Conservation (phyloP, 768 basidiomycete genomes). For the Suillus occidentalis region DNA sequence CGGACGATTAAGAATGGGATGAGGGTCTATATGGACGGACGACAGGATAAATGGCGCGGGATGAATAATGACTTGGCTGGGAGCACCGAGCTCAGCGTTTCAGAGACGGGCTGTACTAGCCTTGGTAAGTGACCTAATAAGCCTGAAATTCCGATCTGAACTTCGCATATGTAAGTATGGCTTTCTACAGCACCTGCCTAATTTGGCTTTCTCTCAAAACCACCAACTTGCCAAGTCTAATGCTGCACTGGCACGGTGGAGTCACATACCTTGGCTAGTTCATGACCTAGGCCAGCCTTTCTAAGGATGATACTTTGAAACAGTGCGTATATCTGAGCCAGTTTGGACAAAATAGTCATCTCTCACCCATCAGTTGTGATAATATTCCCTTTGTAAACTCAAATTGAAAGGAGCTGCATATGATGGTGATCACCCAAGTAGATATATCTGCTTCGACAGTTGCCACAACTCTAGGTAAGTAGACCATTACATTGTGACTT, state of each 20-base stretch:
- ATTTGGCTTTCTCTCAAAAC: slow-evolving; percentile 1
- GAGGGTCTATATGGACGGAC: background rate
- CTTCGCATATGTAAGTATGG: background rate
- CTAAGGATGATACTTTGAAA: background rate
- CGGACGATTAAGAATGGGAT: background rate
- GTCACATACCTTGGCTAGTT: background rate
- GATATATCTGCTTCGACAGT: background rate
- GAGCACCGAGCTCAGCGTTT: background rate
- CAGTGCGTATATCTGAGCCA: background rate
- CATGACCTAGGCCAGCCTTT: background rate
- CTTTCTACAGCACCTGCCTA: slow-evolving; percentile 4
- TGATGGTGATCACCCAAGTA: background rate
- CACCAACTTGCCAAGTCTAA: background rate
- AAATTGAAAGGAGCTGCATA: background rate
- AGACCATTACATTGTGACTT: background rate
- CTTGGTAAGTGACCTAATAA: background rate
- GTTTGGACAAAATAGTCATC: background rate
- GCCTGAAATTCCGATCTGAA: slow-evolving; percentile 6
- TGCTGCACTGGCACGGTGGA: background rate
- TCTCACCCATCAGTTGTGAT: background rate
- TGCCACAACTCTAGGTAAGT: background rate
- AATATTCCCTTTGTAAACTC: background rate
- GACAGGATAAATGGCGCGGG: slow-evolving; percentile 3
- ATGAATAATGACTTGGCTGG: background rate
- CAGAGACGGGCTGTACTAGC: slow-evolving; percentile 7